phyloP scores from a whole-genome alignment of 1,139 yeast genomes.

The Hyphopichia wangnamkhiaoensis region DNA sequence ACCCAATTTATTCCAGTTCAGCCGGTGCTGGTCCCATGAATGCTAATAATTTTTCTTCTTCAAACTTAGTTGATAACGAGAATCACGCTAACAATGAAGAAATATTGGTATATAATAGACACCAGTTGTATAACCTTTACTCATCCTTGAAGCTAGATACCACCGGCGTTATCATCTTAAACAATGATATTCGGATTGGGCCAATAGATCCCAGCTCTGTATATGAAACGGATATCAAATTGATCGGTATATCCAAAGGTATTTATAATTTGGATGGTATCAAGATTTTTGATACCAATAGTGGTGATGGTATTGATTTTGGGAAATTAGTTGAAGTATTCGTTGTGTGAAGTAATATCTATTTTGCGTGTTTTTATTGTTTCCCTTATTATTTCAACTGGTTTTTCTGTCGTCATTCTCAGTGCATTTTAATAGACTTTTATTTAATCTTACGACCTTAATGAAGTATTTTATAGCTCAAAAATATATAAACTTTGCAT shows the following conservation, averaged over 20 bases:
- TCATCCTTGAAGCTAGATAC: constrained; percentile 35
- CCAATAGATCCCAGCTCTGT: constrained; percentile 63
- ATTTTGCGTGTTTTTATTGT: not conserved
- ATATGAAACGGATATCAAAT: constrained; percentile 60
- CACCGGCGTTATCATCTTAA: constrained; percentile 57
- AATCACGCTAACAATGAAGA: constrained; percentile 10
- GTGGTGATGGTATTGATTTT: constrained; percentile 73
- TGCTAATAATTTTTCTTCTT: constrained; percentile 15
- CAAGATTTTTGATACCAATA: constrained; percentile 58
- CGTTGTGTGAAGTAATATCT: constrained; percentile 35
- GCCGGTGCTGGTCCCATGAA: constrained; percentile 6
- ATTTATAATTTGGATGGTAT: constrained; percentile 66
- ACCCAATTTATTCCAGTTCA: constrained; percentile 15
- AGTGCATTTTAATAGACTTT: no score
- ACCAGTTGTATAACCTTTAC: constrained; percentile 34
- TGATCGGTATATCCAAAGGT: constrained; percentile 68
- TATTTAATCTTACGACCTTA: no score
- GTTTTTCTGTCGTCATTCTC: no score
- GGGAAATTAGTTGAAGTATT: constrained; percentile 72
- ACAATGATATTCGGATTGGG: constrained; percentile 67
- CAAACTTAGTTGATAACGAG: constrained; percentile 12
- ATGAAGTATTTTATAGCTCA: not conserved
- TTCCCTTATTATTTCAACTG: no score
- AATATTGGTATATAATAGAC: constrained; percentile 21
- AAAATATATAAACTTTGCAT: no score